Evolutionary conservation across 177 flowering plant species (phyloP), one percentile per base, ranked within the genome.

Genomic region (Tripterygium wilfordii): DNA sequence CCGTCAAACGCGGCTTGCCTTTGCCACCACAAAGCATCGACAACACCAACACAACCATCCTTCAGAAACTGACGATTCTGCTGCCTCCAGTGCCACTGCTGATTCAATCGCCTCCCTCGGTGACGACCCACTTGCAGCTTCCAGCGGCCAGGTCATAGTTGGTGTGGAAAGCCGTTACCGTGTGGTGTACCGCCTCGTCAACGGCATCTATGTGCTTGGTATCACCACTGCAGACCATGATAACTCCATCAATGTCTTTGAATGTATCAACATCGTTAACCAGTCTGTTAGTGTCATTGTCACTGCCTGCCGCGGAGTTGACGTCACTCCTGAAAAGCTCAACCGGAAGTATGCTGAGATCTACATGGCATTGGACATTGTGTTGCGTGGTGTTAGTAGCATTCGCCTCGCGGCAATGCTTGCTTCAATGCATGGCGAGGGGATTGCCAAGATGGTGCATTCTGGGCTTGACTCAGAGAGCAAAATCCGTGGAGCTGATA

Each of bases 281-380:
- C 98, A 92, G 52, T 88, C 95, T 0, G 98, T 91, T 9, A 75
- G 81, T 32, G 94, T 91, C n/a, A 43, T 91, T 9, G 90, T 88
- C 8, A 76, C 94, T 0, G 98, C 98, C 8, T 92, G 98, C 48
- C 84, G 98, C 2, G 98, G 98, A 2, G 96, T 92, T 1, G 98
- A 88, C 52, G 96, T 92, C 0, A 88, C 96, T 3, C 88, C 95
- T 1, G 96, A 88, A 63, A 92, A 92, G 69, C 72, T 91, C 5
- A 57, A 68, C 43, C 71, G 76, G 37, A 91, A 88, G 54, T 88
- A 88, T 22, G 90, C 90, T 0, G 96, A 85, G 76, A 64, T 88
- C 29, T 91, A 91, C 53, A 79, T 91, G 92, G 98, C 96, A 0
- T 53, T 91, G 21, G 98, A 91, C 57, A 85, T 91, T 35, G 90